Conservation (phyloP, 805 yeast genomes). For the Candida fluviatilis region DNA sequence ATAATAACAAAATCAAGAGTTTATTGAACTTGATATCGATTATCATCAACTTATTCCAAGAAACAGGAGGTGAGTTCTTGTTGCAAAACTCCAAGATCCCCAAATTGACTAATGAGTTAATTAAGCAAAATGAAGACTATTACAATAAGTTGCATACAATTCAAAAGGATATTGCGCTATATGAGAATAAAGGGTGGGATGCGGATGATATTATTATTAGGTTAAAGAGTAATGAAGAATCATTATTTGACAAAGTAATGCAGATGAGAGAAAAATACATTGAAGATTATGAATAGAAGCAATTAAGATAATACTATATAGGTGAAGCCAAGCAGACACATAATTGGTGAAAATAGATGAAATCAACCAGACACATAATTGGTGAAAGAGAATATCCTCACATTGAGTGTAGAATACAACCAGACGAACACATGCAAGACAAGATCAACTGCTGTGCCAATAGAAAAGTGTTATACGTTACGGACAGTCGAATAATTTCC, state of each 20-base stretch:
- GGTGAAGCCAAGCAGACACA: no score
- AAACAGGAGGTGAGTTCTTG: constrained; percentile 29
- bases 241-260: constrained; percentile 23
- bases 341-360: no score
- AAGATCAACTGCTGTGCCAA: no score
- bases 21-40: constrained; percentile 26
- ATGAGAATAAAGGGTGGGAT: constrained; percentile 37
- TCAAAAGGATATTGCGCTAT: constrained; percentile 23
- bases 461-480: no score
- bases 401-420: no score
- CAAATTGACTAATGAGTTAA: constrained; percentile 21
- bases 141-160: constrained; percentile 17
- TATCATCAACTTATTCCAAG: constrained; percentile 24
- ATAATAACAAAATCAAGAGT: constrained; percentile 14
- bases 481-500: no score
- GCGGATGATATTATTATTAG: constrained; percentile 35
- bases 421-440: no score
- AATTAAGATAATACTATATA: background rate
- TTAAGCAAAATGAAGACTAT: constrained; percentile 16
- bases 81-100: constrained; percentile 38
- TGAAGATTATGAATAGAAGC: constrained; percentile 13
- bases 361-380: no score
- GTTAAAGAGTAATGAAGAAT: constrained; percentile 14
- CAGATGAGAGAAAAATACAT: constrained; percentile 16
- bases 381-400: no score